Percentiles rank a stretch among this genome's conserved stretches.
Evolutionary conservation across 768 basidiomycete genomes (phyloP).

Genomic region (Exsudoporus frostii): DNA sequence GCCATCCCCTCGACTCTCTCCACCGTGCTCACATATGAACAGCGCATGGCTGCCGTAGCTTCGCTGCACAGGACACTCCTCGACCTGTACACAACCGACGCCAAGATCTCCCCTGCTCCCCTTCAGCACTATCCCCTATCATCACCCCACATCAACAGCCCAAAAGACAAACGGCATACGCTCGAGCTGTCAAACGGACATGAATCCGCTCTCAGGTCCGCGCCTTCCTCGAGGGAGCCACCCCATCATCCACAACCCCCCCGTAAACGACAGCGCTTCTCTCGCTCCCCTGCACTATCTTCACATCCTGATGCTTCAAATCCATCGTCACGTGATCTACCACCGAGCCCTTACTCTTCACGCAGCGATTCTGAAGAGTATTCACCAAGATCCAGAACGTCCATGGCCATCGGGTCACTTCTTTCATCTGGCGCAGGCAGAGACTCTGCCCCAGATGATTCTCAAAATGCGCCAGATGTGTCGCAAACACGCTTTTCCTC

Average conservation of each 20-base stretch:
- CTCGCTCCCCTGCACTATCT: constrained; percentile 51
- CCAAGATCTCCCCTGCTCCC: constrained; percentile 29
- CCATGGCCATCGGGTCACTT: constrained; percentile 79
- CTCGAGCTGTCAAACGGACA: constrained; percentile 16
- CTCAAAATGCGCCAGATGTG: constrained; percentile 20
- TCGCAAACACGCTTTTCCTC: constrained; percentile 17
- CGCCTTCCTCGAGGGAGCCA: constrained; percentile 23
- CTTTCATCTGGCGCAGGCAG: constrained; percentile 45
- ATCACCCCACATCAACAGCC: constrained; percentile 28
- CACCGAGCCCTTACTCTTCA: constrained; percentile 72
- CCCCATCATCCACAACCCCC: constrained; percentile 40
- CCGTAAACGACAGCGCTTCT: constrained; percentile 63
- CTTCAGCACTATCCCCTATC: constrained; percentile 38
- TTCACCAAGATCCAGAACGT: constrained; percentile 67
- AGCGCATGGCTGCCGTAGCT: constrained; percentile 72
- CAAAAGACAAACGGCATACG: constrained; percentile 22
- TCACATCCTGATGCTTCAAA: constrained; percentile 36
- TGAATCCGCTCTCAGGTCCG: constrained; percentile 11
- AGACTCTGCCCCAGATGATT: constrained; percentile 28
- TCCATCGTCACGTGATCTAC: constrained; percentile 47
- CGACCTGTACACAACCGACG: constrained; percentile 45
- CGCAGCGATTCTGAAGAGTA: constrained; percentile 66
- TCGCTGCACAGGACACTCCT: constrained; percentile 70
- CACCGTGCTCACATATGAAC: constrained; percentile 8
- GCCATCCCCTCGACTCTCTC: constrained; percentile 1